Evolutionary conservation across 345 rosid genomes (phyloP).

Genomic region (Lepidium aucheri): DNA sequence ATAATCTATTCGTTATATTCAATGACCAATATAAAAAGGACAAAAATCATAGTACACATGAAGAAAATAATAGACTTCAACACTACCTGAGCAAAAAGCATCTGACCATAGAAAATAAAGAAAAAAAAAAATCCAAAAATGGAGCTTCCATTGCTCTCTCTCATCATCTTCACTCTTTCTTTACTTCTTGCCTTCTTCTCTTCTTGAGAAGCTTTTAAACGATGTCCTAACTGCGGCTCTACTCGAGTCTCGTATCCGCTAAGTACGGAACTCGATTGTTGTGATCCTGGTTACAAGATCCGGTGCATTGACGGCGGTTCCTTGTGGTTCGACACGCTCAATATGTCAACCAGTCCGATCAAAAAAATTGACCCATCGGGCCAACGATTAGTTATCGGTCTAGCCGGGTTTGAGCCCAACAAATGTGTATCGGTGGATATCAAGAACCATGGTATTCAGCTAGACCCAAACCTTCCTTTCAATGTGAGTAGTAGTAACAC

Average conservation of each 20-base stretch:
- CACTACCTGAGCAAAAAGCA: background rate
- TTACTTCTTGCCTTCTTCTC: background rate
- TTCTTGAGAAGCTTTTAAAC: background rate
- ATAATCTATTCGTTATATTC: background rate
- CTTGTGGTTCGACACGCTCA: slow-evolving; percentile 32
- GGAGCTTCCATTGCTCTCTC: slow-evolving; percentile 8
- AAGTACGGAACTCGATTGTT: slow-evolving; percentile 20
- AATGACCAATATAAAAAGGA: background rate
- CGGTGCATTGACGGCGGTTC: slow-evolving; percentile 23
- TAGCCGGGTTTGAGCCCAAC: slow-evolving; percentile 10
- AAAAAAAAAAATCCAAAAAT: too few species aligned
- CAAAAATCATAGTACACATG: background rate
- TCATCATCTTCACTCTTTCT: background rate
- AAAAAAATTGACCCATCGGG: slow-evolving; percentile 30
- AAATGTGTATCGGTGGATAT: slow-evolving; percentile 34
- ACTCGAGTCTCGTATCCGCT: slow-evolving; percentile 30
- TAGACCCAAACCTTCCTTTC: slow-evolving; percentile 36
- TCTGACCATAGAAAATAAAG: background rate
- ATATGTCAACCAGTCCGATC: slow-evolving; percentile 38
- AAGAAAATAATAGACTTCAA: background rate
- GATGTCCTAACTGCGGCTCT: slow-evolving; percentile 25
- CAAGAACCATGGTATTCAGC: slow-evolving; percentile 32
- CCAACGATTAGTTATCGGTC: slow-evolving; percentile 31
- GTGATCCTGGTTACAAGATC: slow-evolving; percentile 29
- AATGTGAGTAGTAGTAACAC: slow-evolving; percentile 37